These are phyloP conservation scores for Pythium guiyangense DNA, from an alignment of 352 stramenopile genomes.

Conservation along the genomic window DNA sequence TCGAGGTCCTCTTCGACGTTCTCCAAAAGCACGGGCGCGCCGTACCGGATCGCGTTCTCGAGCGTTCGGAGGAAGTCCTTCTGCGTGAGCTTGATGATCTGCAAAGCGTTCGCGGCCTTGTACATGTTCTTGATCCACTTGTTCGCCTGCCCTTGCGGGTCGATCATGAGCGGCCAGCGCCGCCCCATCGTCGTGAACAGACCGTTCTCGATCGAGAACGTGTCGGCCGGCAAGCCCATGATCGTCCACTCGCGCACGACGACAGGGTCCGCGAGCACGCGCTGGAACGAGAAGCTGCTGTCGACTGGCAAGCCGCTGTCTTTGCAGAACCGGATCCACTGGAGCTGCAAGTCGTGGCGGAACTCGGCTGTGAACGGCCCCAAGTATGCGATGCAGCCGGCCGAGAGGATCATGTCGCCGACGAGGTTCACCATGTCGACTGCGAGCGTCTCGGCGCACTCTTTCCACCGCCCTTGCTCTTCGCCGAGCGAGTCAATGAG, in stretches of 20 bases:
- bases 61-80: slow-evolving; percentile 91
- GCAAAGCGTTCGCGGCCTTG: slow-evolving; percentile 60
- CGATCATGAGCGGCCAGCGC: slow-evolving; percentile 93
- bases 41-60: slow-evolving; percentile 91
- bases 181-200: slow-evolving; percentile 89
- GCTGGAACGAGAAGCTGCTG: slow-evolving; percentile 78
- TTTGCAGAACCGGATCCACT: slow-evolving; percentile 86
- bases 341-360: slow-evolving; percentile 70
- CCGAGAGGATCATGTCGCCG: slow-evolving; percentile 90
- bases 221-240: slow-evolving; percentile 89
- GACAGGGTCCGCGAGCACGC: slow-evolving; percentile 79
- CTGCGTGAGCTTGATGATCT: slow-evolving; percentile 93
- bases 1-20: slow-evolving; percentile 94
- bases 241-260: slow-evolving; percentile 91
- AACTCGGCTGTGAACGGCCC: slow-evolving; percentile 89
- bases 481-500: slow-evolving; percentile 88
- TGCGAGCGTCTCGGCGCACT: slow-evolving; percentile 65
- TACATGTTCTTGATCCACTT: slow-evolving; percentile 95
- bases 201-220: slow-evolving; percentile 93
- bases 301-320: slow-evolving; percentile 80
- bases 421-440: slow-evolving; percentile 90
- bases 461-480: slow-evolving; percentile 90
- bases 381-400: slow-evolving; percentile 92
- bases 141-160: slow-evolving; percentile 92
- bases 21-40: slow-evolving; percentile 88